Conservation (phyloP, 208 protist species). For the Crithidia expoeki region DNA sequence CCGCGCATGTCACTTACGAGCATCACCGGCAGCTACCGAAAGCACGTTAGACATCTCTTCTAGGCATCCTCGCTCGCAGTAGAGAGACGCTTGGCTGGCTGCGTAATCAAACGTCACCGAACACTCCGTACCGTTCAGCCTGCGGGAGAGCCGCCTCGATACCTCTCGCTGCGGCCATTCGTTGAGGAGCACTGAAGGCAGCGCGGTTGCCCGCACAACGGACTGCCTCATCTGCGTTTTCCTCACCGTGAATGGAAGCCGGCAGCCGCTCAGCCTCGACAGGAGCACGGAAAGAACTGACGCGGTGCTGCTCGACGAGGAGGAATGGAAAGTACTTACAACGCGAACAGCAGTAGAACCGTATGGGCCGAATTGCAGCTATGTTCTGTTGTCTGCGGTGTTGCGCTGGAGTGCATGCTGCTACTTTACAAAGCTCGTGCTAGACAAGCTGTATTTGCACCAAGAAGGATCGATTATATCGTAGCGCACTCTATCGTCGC, state of each 20-base stretch:
- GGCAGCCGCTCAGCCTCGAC: constrained; percentile 4
- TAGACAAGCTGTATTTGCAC: neutral
- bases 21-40: neutral
- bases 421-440: constrained; percentile 17
- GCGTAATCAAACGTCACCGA: neutral
- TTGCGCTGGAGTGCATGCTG: neutral
- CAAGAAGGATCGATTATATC: too few species aligned
- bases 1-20: neutral
- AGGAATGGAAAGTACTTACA: neutral
- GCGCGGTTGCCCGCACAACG: neutral
- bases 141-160: constrained; percentile 8
- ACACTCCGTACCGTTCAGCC: neutral
- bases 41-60: neutral
- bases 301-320: neutral
- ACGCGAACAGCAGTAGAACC: constrained; percentile 5
- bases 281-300: constrained; percentile 1
- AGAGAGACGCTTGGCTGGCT: neutral
- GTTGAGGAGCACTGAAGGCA: constrained; percentile 11
- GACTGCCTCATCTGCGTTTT: neutral
- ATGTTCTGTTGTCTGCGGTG: neutral
- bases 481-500: too few species aligned
- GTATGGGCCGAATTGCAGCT: neutral
- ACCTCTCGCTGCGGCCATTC: constrained; percentile 7
- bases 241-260: neutral
- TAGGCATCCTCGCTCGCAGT: neutral